Evolutionary conservation across 345 rosid species (phyloP).

Genomic region (Dimocarpus longan): DNA sequence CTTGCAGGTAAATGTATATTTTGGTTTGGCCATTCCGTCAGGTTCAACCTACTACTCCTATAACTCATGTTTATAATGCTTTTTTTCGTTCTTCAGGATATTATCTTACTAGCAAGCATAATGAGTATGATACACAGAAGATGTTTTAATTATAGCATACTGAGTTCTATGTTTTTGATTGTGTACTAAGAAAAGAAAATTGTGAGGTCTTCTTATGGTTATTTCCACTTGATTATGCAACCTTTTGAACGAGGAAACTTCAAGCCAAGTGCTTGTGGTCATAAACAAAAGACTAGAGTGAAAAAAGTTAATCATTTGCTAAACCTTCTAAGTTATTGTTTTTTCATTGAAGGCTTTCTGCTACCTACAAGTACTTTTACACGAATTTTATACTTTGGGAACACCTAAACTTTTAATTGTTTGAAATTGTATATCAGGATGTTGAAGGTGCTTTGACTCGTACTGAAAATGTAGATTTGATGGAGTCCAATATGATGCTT

Average conservation of each 20-base stretch:
- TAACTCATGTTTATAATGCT: slow-evolving; percentile 42
- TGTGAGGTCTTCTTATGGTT: slow-evolving; percentile 70
- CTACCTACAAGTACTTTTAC: slow-evolving; percentile 11
- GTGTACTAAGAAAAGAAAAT: slow-evolving; percentile 61
- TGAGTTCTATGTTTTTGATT: slow-evolving; percentile 66
- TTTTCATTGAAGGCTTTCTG: slow-evolving; percentile 14
- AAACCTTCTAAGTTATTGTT: slow-evolving; percentile 50
- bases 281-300: slow-evolving; percentile 42
- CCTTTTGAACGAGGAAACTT: slow-evolving; percentile 64
- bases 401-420: slow-evolving; percentile 11
- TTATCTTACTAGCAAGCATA: slow-evolving; percentile 37
- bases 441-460: slow-evolving; percentile 18
- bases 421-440: slow-evolving; percentile 42
- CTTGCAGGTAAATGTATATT: background rate
- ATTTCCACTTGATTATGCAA: slow-evolving; percentile 69
- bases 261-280: slow-evolving; percentile 40
- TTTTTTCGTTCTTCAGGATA: slow-evolving; percentile 64
- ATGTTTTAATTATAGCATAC: slow-evolving; percentile 61
- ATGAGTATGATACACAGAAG: slow-evolving; percentile 40
- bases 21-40: slow-evolving; percentile 30
- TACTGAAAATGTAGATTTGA: slow-evolving; percentile 32
- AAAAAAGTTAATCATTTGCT: slow-evolving; percentile 47
- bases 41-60: slow-evolving; percentile 32
- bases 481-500: slow-evolving; percentile 45
- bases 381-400: background rate